A percentile compares a stretch with the other conserved stretches of the same genome.
Conservation (phyloP, 495 filamentous ascomycete species). For the Xylaria castorea region DNA sequence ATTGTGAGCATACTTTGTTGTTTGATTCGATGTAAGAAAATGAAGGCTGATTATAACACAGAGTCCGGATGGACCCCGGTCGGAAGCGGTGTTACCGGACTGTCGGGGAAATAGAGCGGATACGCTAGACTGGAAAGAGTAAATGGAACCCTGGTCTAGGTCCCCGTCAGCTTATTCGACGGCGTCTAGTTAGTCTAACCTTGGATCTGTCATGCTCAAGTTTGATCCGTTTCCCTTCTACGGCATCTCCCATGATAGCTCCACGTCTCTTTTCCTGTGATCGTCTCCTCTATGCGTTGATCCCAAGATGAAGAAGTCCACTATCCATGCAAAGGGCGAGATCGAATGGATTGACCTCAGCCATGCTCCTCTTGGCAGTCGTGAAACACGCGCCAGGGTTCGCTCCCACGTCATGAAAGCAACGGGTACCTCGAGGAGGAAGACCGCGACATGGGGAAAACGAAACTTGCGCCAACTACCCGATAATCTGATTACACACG, state of each 20-base stretch:
- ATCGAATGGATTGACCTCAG: conserved; percentile 23
- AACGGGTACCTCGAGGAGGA: conserved; percentile 16
- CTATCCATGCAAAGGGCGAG: neutral
- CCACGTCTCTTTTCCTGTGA: neutral
- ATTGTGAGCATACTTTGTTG: no score
- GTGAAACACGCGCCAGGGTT: conserved; percentile 13
- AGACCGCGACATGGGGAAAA: neutral
- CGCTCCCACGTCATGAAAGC: conserved; percentile 21
- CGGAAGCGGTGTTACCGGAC: neutral
- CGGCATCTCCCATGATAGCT: neutral
- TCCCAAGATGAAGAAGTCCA: no score
- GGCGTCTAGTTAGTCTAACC: no score
- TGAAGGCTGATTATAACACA: no score
- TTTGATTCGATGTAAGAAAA: no score
- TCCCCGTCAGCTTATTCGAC: no score
- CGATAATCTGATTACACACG: neutral
- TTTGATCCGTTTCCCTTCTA: neutral
- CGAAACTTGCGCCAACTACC: neutral
- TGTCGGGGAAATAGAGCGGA: neutral
- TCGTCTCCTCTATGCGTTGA: neutral
- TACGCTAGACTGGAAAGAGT: neutral
- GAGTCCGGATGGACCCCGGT: neutral
- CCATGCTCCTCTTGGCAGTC: conserved; percentile 1
- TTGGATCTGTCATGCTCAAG: neutral
- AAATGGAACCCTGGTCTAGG: neutral